phyloP scores from a whole-genome alignment of 129 eudicot species.

The Scalesia atractyloides region DNA sequence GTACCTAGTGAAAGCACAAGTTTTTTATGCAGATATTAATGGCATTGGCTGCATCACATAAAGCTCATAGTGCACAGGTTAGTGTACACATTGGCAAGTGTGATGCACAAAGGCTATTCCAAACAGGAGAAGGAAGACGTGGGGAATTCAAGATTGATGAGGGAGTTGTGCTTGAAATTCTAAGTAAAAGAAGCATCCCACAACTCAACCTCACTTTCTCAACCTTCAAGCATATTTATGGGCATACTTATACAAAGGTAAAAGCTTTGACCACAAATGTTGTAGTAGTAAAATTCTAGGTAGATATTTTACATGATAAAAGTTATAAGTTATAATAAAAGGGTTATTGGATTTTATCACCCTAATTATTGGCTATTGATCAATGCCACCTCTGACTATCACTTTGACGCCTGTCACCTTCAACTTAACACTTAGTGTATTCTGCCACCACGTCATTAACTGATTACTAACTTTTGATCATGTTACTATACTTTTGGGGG shows the following conservation, averaged over 20 bases:
- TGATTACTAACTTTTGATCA: no score
- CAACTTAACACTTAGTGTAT: no score
- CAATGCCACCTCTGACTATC: no score
- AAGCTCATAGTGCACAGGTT: slow-evolving; percentile 58
- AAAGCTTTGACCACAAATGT: slow-evolving; percentile 12
- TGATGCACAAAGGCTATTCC: slow-evolving; percentile 74
- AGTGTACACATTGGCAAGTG: slow-evolving; percentile 79
- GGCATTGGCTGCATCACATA: slow-evolving; percentile 85
- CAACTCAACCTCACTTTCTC: slow-evolving; percentile 65
- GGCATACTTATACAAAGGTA: slow-evolving; percentile 72
- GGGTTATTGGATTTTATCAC: no score
- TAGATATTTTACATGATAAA: no score
- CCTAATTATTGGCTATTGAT: no score
- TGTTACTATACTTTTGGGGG: no score
- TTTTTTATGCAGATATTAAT: slow-evolving; percentile 48
- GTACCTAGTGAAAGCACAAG: slow-evolving; percentile 13
- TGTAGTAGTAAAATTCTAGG: no score
- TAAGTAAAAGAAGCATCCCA: slow-evolving; percentile 77
- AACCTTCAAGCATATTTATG: slow-evolving; percentile 68
- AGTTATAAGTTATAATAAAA: no score
- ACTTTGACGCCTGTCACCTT: no score
- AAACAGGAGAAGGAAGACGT: slow-evolving; percentile 66
- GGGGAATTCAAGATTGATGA: slow-evolving; percentile 54
- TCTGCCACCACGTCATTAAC: no score
- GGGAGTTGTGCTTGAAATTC: slow-evolving; percentile 73